Evolutionary conservation across 805 yeast species (phyloP), one percentile per base, ranked within the genome.

Genomic region (Kazachstania africana): DNA sequence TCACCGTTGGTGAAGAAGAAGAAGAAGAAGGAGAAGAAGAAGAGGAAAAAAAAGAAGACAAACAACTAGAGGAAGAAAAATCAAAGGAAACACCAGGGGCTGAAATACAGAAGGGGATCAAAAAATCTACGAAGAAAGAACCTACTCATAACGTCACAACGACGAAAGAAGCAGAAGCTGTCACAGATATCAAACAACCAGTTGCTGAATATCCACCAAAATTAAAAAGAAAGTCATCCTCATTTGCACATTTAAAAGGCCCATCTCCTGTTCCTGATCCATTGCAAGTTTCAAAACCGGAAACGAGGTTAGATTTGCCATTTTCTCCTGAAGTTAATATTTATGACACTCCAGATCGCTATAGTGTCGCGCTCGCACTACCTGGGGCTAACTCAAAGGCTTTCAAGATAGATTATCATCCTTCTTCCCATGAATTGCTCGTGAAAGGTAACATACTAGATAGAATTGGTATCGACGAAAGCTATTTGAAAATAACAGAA

Each of bases 251-350:
- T 32, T 29, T 46, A 6, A 38, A 39, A 12, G 53, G 53, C 3
- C 53, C 56, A 22, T 43, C 59, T 0, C 58, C 61, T 6, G 37
- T 48, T 8, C 53, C 61, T 24, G 66, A 59, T 31, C 63, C 68
- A 6, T 40, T 66, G 17, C 65, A 65, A 42, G 60, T 65, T 3
- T 65, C 70, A 4, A 62, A 63, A 30, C 70, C 70, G 6, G 65
- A 63, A 38, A 38, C 53, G 8, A 55, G 59, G 24, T 36, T 57
- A 17, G 51, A 56, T 13, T 37, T 65, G 28, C 75, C 76, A 39
- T 70, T 70, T 37, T 67, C 77, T 8, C 79, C 80, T 16, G 68
- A 70, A 34, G 55, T 72, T 3, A 75, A 73, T 39, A 65, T 72
- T n/a, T 72, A 72, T 40, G 75, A 73, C 37, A 55, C 60, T 30